These are phyloP conservation scores for Termitomyces sp. DNA, from an alignment of 768 basidiomycete genomes.

Conservation along the genomic window DNA sequence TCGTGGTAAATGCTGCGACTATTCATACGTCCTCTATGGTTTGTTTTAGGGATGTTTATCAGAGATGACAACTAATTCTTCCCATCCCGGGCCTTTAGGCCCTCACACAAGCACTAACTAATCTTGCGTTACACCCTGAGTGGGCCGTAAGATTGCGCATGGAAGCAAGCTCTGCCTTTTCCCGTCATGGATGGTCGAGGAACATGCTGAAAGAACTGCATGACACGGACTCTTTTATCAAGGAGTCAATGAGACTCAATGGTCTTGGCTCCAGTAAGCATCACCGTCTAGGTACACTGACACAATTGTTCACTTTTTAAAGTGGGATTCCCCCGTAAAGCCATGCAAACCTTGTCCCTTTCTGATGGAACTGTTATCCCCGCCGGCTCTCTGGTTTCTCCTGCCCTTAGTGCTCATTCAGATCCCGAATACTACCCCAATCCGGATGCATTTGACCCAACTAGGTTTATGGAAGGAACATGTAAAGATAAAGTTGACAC, in stretches of 20 bases:
- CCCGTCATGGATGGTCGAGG: not conserved
- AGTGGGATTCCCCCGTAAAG: not conserved
- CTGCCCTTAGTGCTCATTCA: not conserved
- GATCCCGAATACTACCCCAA: not conserved
- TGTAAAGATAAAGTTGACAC: not conserved
- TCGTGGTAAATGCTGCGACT: not conserved
- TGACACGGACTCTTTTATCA: not conserved
- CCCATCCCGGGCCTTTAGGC: not conserved
- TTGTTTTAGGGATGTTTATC: not conserved
- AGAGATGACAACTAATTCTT: not conserved
- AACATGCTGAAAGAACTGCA: not conserved
- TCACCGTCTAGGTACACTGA: not conserved
- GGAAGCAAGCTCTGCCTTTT: not conserved
- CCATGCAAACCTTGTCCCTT: not conserved
- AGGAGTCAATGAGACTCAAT: constrained; percentile 2
- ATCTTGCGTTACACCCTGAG: not conserved
- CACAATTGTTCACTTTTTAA: not conserved
- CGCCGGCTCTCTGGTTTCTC: not conserved
- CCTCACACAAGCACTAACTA: not conserved
- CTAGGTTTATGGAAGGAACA: not conserved
- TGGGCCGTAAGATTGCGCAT: not conserved
- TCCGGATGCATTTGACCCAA: not conserved
- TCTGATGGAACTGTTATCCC: not conserved
- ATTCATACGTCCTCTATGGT: not conserved
- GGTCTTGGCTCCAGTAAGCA: not conserved